Evolutionary conservation across 352 stramenopile genomes (phyloP), one percentile per base, ranked within the genome.

Genomic region (Globisporangium okanoganense): DNA sequence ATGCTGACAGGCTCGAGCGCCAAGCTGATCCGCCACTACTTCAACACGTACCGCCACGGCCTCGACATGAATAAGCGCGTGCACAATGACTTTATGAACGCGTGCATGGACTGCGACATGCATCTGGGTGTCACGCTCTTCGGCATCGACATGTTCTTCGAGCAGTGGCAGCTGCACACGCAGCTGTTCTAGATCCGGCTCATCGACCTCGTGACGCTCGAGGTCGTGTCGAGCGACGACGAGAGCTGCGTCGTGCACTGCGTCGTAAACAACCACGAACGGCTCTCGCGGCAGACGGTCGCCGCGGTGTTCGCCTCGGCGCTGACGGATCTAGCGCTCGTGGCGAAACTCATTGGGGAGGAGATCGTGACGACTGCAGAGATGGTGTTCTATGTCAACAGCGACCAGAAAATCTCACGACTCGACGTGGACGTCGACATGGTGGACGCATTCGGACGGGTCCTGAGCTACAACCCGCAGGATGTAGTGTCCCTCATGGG

Each of bases 101-200:
- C 48, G 33, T 41, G 54, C 22, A 33, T 55, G 25, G 45, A 61
- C 27, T 14, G 29, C 9, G 45, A 48, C 20, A 27, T 71, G 10
- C 25, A 41, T 33, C 54, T 67, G 1, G 60, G 60, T 25, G 33
- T 38, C 36, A 67, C 58, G n/a, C 51, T 24, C 5, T 44, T 67
- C 24, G 53, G 58, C 13, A 51, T 45, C 5, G 54, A 67, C 27
- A 53, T 67, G 62, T 54, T 73, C 36, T 36, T 70, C n/a, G 57
- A 72, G 52, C 66, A 73, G 58, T 73, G 66, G 58, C 33, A 38
- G 0, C 54, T 56, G 24, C 59, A 73, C 49, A 70, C 66, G 18
- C 27, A 9, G 22, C 66, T 63, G 45, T 72, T 72, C 36, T 41
- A 35, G 22, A 56, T 62, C n/a, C 44, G 38, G 18, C 20, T 40